Evolutionary conservation across 139 green algal species (phyloP).

Genomic region (Trebouxia sp.): DNA sequence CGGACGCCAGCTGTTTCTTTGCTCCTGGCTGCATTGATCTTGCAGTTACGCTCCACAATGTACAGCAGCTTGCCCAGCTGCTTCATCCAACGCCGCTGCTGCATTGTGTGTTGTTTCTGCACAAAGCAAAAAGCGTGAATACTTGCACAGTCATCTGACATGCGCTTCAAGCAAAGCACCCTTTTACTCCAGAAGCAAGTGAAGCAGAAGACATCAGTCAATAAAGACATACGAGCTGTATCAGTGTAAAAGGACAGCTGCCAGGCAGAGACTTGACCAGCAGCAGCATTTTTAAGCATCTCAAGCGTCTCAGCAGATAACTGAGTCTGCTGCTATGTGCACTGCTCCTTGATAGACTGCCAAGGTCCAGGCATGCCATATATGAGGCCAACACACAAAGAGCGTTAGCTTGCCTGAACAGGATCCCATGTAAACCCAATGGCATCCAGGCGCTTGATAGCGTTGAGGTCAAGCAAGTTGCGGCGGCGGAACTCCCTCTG

Average conservation of each 20-base stretch:
- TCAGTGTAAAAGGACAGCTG: too few relatives aligned
- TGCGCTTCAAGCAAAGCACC: too few relatives aligned
- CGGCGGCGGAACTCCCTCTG: constrained; percentile 53
- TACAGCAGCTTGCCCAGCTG: constrained; percentile 53
- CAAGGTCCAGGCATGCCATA: neutral
- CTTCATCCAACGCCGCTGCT: constrained; percentile 25
- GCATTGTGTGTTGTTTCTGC: neutral
- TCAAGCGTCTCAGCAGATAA: too few relatives aligned
- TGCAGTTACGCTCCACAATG: constrained; percentile 41
- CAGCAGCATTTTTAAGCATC: too few relatives aligned
- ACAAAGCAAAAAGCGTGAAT: neutral
- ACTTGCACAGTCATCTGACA: constrained; percentile 1
- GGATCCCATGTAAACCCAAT: constrained; percentile 55
- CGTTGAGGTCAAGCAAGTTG: constrained; percentile 46
- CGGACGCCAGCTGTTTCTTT: neutral
- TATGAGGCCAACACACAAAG: neutral
- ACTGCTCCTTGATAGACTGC: neutral
- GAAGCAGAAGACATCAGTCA: too few relatives aligned
- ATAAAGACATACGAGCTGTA: too few relatives aligned
- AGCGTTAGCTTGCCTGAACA: constrained; percentile 16
- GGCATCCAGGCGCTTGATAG: constrained; percentile 48
- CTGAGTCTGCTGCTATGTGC: too few relatives aligned
- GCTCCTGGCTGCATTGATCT: neutral
- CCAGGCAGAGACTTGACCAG: too few relatives aligned
- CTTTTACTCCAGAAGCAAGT: too few relatives aligned